A percentile compares a stretch with the other conserved stretches of the same genome.
These are phyloP conservation scores for Suhomyces wounanorum DNA, from an alignment of 1,139 yeast genomes.

Conservation along the genomic window DNA sequence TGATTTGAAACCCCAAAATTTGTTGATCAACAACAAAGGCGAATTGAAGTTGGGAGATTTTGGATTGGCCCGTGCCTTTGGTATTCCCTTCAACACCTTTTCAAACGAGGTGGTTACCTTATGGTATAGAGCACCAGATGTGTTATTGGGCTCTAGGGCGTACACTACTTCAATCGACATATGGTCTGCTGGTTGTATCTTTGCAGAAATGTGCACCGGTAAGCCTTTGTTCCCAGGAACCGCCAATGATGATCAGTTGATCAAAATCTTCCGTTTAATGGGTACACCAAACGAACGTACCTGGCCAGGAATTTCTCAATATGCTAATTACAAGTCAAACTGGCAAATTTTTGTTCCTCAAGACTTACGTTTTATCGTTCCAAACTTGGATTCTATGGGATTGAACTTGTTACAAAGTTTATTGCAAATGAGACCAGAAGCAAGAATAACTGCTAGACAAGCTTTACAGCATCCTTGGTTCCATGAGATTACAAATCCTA, in stretches of 20 bases:
- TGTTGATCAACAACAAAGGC: constrained; percentile 84
- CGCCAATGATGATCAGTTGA: constrained; percentile 91
- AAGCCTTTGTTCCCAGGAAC: constrained; percentile 95
- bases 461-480: constrained; percentile 97
- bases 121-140: constrained; percentile 99
- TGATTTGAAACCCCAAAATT: constrained; percentile 93
- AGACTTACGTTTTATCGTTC: constrained; percentile 75
- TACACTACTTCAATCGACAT: constrained; percentile 96
- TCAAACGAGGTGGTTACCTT: constrained; percentile 96
- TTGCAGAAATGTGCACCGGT: constrained; percentile 99
- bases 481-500: constrained; percentile 64
- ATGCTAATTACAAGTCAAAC: constrained; percentile 82
- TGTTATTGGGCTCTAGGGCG: constrained; percentile 88
- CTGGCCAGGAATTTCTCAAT: constrained; percentile 90
- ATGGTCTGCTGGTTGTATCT: constrained; percentile 98
- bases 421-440: constrained; percentile 90
- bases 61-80: constrained; percentile 96
- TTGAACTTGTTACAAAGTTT: constrained; percentile 75
- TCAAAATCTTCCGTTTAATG: constrained; percentile 86
- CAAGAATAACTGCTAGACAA: constrained; percentile 86
- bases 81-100: constrained; percentile 96
- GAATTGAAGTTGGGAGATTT: constrained; percentile 95
- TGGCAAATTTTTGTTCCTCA: constrained; percentile 82
- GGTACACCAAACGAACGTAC: constrained; percentile 95
- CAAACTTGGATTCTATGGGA: constrained; percentile 78